Conservation (phyloP, 176 grass and related monocot genomes). For the Oryza rufipogon region DNA sequence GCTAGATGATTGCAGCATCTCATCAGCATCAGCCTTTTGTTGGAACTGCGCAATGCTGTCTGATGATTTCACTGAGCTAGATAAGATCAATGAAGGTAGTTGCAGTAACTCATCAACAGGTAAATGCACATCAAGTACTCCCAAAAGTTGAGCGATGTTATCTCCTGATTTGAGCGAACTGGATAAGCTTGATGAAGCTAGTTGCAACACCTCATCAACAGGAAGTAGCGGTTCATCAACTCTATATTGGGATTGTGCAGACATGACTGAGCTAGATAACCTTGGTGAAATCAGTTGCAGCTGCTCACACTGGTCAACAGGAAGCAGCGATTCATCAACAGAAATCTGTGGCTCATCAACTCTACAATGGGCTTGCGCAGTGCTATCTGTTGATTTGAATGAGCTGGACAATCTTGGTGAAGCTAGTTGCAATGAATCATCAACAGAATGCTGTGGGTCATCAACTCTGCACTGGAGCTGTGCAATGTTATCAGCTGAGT, state of each 20-base stretch:
- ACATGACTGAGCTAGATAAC: constrained; percentile 8
- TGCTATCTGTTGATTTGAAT: not conserved
- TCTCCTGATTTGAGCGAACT: not conserved
- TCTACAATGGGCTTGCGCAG: not conserved
- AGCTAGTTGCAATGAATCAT: constrained; percentile 32
- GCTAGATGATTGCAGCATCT: constrained; percentile 22
- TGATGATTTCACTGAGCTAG: constrained; percentile 2
- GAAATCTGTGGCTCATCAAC: not conserved
- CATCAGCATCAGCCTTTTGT: not conserved
- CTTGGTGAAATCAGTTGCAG: not conserved
- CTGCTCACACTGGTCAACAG: not conserved
- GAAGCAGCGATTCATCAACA: not conserved
- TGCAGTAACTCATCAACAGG: not conserved
- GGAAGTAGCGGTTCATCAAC: not conserved
- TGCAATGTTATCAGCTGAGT: constrained; percentile 33
- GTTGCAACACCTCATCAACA: not conserved
- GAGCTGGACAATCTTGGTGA: constrained; percentile 37
- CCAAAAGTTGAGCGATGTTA: not conserved
- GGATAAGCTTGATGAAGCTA: not conserved
- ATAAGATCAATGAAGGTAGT: constrained; percentile 24
- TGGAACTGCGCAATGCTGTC: not conserved
- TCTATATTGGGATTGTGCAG: not conserved
- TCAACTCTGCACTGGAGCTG: constrained; percentile 51
- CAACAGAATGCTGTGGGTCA: constrained; percentile 25
- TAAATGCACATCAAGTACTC: not conserved